Conservation (phyloP, 2,329 filamentous ascomycete species). For the Botryotinia globosa region DNA sequence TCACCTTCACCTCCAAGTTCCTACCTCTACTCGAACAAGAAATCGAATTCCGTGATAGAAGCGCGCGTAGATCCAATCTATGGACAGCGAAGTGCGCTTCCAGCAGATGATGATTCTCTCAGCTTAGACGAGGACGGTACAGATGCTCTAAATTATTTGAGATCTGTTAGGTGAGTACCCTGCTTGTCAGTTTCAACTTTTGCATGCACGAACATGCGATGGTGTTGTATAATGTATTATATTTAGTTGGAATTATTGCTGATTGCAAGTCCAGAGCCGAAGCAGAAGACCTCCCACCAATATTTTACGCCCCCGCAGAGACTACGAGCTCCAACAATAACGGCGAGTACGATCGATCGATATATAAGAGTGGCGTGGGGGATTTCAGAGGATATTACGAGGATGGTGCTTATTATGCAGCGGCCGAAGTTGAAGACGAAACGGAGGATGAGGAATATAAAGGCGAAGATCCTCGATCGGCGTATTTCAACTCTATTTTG, state of each 20-base stretch:
- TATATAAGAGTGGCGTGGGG: constrained; percentile 50
- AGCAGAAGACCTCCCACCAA: constrained; percentile 68
- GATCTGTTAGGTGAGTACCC: constrained; percentile 63
- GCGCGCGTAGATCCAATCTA: constrained; percentile 58
- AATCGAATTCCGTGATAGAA: constrained; percentile 29
- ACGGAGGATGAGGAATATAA: constrained; percentile 31
- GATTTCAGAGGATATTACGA: constrained; percentile 65
- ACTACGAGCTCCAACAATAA: constrained; percentile 32
- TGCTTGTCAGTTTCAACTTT: not conserved
- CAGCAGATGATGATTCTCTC: constrained; percentile 55
- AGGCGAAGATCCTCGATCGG: constrained; percentile 50
- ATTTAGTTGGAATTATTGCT: constrained; percentile 32
- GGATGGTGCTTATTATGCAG: constrained; percentile 75
- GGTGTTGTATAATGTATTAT: constrained; percentile 42
- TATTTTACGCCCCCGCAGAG: constrained; percentile 62
- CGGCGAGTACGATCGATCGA: constrained; percentile 38
- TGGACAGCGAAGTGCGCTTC: constrained; percentile 71
- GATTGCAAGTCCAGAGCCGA: constrained; percentile 61
- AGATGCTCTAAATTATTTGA: constrained; percentile 66
- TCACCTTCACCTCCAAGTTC: constrained; percentile 17
- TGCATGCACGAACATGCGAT: constrained; percentile 19
- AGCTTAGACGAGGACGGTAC: constrained; percentile 62
- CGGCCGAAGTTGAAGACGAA: constrained; percentile 40
- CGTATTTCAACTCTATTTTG: constrained; percentile 66
- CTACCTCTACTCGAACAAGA: constrained; percentile 15